A percentile compares a stretch with the other conserved stretches of the same genome.
phyloP scores from a whole-genome alignment of 306 rosid genomes.

The Sechiopsis laciniata region DNA sequence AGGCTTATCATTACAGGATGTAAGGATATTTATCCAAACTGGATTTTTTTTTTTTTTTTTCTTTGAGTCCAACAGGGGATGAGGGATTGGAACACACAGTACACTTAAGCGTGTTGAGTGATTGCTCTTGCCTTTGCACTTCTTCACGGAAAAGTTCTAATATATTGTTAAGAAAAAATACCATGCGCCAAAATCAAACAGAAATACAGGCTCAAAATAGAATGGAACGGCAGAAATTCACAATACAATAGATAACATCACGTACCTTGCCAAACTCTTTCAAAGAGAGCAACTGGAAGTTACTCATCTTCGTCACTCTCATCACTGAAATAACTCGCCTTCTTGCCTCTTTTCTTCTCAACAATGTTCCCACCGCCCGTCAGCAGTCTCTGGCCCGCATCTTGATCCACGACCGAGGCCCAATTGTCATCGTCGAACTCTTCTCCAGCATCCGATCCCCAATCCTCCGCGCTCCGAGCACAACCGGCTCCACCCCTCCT shows the following conservation, averaged over 20 bases:
- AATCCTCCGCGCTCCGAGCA: constrained; percentile 23
- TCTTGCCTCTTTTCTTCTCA: constrained; percentile 51
- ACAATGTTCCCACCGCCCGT: constrained; percentile 28
- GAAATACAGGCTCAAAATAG: not conserved
- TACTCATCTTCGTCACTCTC: constrained; percentile 72
- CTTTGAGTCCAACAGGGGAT: too few relatives aligned
- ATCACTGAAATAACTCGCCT: constrained; percentile 66
- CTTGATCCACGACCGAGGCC: constrained; percentile 78
- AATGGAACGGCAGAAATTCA: not conserved
- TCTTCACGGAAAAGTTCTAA: too few relatives aligned
- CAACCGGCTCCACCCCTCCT: constrained; percentile 26
- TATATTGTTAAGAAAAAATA: not conserved
- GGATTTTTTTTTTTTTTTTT: too few relatives aligned
- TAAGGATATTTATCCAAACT: too few relatives aligned
- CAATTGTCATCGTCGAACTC: constrained; percentile 71
- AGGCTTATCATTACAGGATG: too few relatives aligned
- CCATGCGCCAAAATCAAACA: not conserved
- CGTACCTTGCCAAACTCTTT: constrained; percentile 20
- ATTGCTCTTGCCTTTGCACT: too few relatives aligned
- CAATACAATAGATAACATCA: not conserved
- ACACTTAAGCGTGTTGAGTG: too few relatives aligned
- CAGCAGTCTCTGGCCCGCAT: constrained; percentile 39
- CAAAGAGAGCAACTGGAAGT: not conserved
- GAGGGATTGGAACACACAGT: too few relatives aligned
- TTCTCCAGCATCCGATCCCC: constrained; percentile 34